Conservation (phyloP, 768 basidiomycete species). For the Leccinellum luteum region DNA sequence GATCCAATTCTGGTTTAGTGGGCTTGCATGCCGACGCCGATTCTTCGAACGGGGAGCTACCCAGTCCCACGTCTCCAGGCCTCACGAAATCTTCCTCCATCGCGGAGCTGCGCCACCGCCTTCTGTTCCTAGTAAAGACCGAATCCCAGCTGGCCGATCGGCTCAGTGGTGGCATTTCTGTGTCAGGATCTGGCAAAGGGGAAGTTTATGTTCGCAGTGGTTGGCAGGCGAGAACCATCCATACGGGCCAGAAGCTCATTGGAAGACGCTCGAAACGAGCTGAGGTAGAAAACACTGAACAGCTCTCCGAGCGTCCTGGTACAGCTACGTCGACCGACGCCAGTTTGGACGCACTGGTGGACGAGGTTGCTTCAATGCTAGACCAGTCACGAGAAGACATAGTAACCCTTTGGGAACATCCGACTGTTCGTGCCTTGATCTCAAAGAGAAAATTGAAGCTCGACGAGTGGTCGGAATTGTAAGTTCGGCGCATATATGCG, state of each 20-base stretch:
- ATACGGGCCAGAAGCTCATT: conserved; percentile 41
- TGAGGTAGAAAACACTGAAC: conserved; percentile 28
- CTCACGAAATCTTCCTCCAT: conserved; percentile 35
- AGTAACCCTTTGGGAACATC: conserved; percentile 68
- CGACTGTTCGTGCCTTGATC: conserved; percentile 67
- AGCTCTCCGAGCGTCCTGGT: conserved; percentile 23
- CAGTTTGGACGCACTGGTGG: conserved; percentile 53
- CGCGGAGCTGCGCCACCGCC: conserved; percentile 53
- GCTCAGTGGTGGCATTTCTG: conserved; percentile 69
- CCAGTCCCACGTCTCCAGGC: conserved; percentile 14
- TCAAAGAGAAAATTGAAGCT: conserved; percentile 67
- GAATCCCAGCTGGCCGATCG: conserved; percentile 67
- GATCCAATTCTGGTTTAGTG: conserved; percentile 10
- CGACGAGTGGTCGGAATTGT: conserved; percentile 91
- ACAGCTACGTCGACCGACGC: conserved; percentile 30
- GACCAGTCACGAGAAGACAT: conserved; percentile 61
- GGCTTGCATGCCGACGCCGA: conserved; percentile 6
- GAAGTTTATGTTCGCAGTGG: conserved; percentile 76
- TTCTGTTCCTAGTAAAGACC: conserved; percentile 57
- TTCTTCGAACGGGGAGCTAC: conserved; percentile 10
- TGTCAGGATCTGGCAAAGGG: conserved; percentile 75
- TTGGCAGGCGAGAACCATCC: conserved; percentile 72
- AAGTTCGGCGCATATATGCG: conserved; percentile 37
- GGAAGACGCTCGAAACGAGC: conserved; percentile 28
- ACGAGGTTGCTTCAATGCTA: conserved; percentile 61